Evolutionary conservation across 495 filamentous ascomycete species (phyloP).

Genomic region (Tuber melanosporum): DNA sequence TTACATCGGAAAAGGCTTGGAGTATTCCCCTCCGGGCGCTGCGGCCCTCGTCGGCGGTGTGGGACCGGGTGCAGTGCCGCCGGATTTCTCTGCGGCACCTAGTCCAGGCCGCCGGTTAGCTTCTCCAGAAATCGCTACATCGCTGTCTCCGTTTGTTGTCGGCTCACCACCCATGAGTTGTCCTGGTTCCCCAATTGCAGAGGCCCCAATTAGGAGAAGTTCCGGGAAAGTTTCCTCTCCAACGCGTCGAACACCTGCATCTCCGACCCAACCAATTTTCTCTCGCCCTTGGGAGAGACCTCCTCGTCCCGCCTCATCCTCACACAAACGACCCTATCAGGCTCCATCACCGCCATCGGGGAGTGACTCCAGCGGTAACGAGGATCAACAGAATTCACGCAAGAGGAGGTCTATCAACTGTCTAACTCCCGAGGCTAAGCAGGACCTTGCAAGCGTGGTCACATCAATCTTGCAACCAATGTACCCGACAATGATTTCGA

Average conservation of each 20-base stretch:
- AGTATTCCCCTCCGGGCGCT: not conserved
- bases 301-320: not conserved
- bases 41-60: not conserved
- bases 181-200: slow-evolving; percentile 19
- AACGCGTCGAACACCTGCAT: not conserved
- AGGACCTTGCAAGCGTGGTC: slow-evolving; percentile 33
- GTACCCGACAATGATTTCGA: slow-evolving; percentile 34
- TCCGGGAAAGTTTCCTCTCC: not conserved
- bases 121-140: not conserved
- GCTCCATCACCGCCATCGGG: slow-evolving; percentile 31
- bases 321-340: slow-evolving; percentile 7
- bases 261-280: slow-evolving; percentile 7
- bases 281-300: slow-evolving; percentile 7
- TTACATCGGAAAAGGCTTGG: not conserved
- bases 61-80: not conserved
- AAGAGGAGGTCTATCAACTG: slow-evolving; percentile 9
- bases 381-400: slow-evolving; percentile 11
- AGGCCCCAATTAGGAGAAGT: not conserved
- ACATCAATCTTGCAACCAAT: slow-evolving; percentile 31
- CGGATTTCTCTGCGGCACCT: not conserved
- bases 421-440: slow-evolving; percentile 31
- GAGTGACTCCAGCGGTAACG: slow-evolving; percentile 25
- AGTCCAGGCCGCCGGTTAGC: not conserved
- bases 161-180: slow-evolving; percentile 23
- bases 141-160: not conserved